Base-by-base conservation (phyloP, 208 protist genomes). In the Trypanosoma rangeli region DNA sequence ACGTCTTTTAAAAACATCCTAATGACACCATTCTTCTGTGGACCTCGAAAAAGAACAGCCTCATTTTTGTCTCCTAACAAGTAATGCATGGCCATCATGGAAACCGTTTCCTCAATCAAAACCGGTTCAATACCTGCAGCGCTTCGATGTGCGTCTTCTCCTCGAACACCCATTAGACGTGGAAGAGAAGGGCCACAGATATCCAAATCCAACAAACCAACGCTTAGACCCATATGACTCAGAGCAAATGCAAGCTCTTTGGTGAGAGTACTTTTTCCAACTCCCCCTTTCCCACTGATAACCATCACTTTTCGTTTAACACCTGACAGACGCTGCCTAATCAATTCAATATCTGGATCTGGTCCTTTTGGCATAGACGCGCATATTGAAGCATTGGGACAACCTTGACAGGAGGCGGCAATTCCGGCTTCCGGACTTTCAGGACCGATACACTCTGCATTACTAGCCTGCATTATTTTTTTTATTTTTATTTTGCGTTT, bases 131-230 rank as follows among this genome's bases (percentile, higher is more conserved):
- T 99, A 5, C 98, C 98, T 58, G 76, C 74, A 35, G 85, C 79
- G 72, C 86, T 97, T 68, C 90, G 90, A 75, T 97, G 97, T 28
- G 97, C 92, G 74, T 95, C 84, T 78, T 99, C 96, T 49, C 79
- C 84, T 13, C 87, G 86, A 44, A 86, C 86, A 13, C 93, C 93
- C 1, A 86, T 93, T 24, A 97, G 73, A 22, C 91, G 86, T 53
- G 93, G 93, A 55, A 96, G 71, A 29, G 87, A 94, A 18, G 99
- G 99, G n/a, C 99, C 99, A 79, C 99, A 99, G 54, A 99, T 98
- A 85, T 99, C 99, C 20, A 99, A 70, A 79, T 99, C 99, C 8
- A 99, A 79, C 15, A 99, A 82, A n/a, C 98, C 99, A 9, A 99
- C 98, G 56, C 73, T 80, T n/a, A 95, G 50, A 12, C 88, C 89